phyloP scores from a whole-genome alignment of 2,329 filamentous ascomycete genomes.

The Mollisia scopiformis region DNA sequence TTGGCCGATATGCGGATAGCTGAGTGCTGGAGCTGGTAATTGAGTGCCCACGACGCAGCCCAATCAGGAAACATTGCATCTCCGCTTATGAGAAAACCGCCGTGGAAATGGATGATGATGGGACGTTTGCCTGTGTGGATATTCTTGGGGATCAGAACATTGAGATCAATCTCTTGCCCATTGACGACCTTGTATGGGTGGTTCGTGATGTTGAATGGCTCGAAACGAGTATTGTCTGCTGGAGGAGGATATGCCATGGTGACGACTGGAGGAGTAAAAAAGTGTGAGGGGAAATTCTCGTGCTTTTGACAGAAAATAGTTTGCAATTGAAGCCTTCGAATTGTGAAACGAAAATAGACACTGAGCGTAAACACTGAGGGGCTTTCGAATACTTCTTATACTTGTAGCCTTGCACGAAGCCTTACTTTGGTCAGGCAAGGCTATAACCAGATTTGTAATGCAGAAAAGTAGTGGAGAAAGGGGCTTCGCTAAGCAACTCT shows the following conservation, averaged over 20 bases:
- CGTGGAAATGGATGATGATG: slow-evolving; percentile 25
- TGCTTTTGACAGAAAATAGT: neutral
- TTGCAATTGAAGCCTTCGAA: neutral
- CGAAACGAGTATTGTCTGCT: neutral
- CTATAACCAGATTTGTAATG: neutral
- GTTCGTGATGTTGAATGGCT: slow-evolving; percentile 19
- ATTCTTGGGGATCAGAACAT: slow-evolving; percentile 27
- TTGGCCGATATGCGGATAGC: slow-evolving; percentile 48
- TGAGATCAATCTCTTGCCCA: slow-evolving; percentile 22
- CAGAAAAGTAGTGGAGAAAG: too few species aligned
- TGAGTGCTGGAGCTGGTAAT: slow-evolving; percentile 16
- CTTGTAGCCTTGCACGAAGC: neutral
- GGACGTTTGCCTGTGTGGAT: slow-evolving; percentile 17
- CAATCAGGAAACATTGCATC: slow-evolving; percentile 30
- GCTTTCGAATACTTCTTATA: neutral
- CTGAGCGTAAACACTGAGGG: neutral
- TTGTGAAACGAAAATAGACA: neutral
- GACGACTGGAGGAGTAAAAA: neutral
- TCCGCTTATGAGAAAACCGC: slow-evolving; percentile 24
- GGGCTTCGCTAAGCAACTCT: too few species aligned
- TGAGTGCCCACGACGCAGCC: slow-evolving; percentile 34
- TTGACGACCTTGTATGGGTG: slow-evolving; percentile 28
- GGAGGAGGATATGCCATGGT: slow-evolving; percentile 3
- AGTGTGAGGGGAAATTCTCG: neutral
- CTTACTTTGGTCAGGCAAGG: neutral